Evolutionary conservation across 2,329 filamentous ascomycete genomes (phyloP).

Genomic region (Fusarium xylarioides): DNA sequence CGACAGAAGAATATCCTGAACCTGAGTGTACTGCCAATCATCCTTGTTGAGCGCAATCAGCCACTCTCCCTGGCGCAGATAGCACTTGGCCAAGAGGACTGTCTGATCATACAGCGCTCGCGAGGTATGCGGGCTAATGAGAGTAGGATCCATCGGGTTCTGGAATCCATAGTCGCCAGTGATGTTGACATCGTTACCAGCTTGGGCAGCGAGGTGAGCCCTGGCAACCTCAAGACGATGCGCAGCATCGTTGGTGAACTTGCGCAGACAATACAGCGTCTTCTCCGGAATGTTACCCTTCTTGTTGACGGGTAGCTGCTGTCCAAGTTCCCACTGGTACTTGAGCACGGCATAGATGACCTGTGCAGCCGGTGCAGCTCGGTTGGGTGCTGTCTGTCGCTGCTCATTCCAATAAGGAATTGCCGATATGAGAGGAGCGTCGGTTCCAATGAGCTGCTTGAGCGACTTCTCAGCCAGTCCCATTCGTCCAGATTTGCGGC

Average conservation of each 20-base stretch:
- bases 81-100: conserved; percentile 89
- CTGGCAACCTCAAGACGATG: conserved; percentile 63
- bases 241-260: conserved; percentile 69
- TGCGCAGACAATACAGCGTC: conserved; percentile 66
- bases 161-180: conserved; percentile 61
- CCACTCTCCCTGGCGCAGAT: conserved; percentile 96
- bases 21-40: conserved; percentile 87
- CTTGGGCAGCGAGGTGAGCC: conserved; percentile 59
- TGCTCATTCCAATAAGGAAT: conserved; percentile 66
- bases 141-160: conserved; percentile 54
- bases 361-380: conserved; percentile 71
- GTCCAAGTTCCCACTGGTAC: conserved; percentile 91
- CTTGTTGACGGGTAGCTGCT: conserved; percentile 57
- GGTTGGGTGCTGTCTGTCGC: conserved; percentile 31
- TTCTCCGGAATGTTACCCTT: conserved; percentile 60
- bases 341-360: conserved; percentile 98
- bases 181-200: conserved; percentile 56
- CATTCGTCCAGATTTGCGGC: conserved; percentile 93
- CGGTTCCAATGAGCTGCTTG: conserved; percentile 83
- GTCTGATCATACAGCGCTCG: conserved; percentile 68
- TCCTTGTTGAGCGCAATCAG: conserved; percentile 85
- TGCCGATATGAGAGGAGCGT: conserved; percentile 68
- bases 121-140: conserved; percentile 60
- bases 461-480: conserved; percentile 95
- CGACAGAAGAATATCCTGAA: conserved; percentile 88